A percentile compares a stretch with the other conserved stretches of the same genome.
phyloP scores from a whole-genome alignment of 441 rosid genomes.

The Brassica hybrid region DNA sequence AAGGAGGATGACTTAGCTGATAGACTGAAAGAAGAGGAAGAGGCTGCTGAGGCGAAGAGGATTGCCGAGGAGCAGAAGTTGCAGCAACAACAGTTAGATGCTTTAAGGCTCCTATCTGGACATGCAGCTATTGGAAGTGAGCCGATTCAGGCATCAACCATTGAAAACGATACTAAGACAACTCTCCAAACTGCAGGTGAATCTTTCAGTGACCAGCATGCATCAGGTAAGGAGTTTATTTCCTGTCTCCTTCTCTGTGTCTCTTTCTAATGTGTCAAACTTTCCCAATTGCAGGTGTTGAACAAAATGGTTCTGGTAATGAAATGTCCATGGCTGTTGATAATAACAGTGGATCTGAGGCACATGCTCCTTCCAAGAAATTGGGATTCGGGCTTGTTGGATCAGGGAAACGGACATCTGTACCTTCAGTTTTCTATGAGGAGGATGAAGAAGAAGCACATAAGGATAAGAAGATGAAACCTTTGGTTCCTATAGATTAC shows the following conservation, averaged over 20 bases:
- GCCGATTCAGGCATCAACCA: slow-evolving; percentile 46
- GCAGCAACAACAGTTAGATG: slow-evolving; percentile 71
- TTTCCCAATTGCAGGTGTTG: slow-evolving; percentile 54
- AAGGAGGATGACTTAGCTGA: slow-evolving; percentile 89
- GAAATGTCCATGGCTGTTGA: slow-evolving; percentile 46
- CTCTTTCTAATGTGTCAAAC: slow-evolving; percentile 17
- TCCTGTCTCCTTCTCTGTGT: slow-evolving; percentile 11
- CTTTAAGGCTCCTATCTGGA: slow-evolving; percentile 59
- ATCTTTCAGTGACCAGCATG: slow-evolving; percentile 39
- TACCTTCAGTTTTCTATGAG: slow-evolving; percentile 91
- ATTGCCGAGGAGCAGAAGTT: slow-evolving; percentile 82
- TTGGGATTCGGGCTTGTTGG: slow-evolving; percentile 98
- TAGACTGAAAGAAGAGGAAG: slow-evolving; percentile 80
- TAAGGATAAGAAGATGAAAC: slow-evolving; percentile 93
- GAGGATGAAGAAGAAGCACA: slow-evolving; percentile 93
- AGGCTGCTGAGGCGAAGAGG: slow-evolving; percentile 80
- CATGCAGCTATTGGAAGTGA: slow-evolving; percentile 55
- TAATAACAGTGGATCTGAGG: slow-evolving; percentile 56
- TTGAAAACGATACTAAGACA: slow-evolving; percentile 51
- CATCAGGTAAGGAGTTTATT: slow-evolving; percentile 37
- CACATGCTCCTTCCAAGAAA: slow-evolving; percentile 70
- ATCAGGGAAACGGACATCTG: slow-evolving; percentile 88
- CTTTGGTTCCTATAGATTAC: slow-evolving; percentile 97
- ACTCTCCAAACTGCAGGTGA: slow-evolving; percentile 46
- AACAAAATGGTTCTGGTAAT: slow-evolving; percentile 67